Base-by-base conservation (phyloP, 1,284 basidiomycete species). In the Pterulicium gracile region DNA sequence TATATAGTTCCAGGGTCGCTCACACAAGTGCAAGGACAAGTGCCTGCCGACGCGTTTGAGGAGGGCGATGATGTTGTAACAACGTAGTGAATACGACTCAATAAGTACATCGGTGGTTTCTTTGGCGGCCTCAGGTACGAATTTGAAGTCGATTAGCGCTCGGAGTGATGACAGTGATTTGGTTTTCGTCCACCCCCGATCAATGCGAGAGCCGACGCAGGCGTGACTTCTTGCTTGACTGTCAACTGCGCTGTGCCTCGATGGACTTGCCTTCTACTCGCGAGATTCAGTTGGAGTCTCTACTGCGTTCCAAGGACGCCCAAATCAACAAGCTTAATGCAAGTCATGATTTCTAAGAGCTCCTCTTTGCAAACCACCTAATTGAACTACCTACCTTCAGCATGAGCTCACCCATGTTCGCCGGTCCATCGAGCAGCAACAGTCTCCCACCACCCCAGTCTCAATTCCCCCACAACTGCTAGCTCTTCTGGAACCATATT, bases 1-100 rank as follows among this genome's bases (percentile, higher is more conserved):
- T 89, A 88, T 58, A 74, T 89, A 44, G 55, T 85, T 46, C 68
- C 76, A 35, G 86, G 86, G 18, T 80, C 86, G 18, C 68, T 89
- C 46, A 86, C 83, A 21, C 81, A 83, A 56, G 66, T 79, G 52
- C 86, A 89, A 64, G 86, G 86, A 18, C 81, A 88, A 59, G 65
- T 87, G 20, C 86, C 86, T 3, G 60, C 70, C 42, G 83, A 85
- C 52, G 87, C 87, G 4, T 86, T 89, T 56, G 76, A 81, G 41
- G 72, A 78, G 44, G 79, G 79, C 56, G 63, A 64, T 19, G 39
- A 44, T 72, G 73, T 73, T 73, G 73, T 73, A n/a, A n/a, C n/a
- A n/a, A n/a, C n/a, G n/a, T n/a, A n/a, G n/a, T n/a, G n/a, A n/a
- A n/a, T n/a, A n/a, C n/a, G 48, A 56, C 58, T 56, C 52, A 51